phyloP scores from a whole-genome alignment of 2,329 filamentous ascomycete species.

The Sclerotinia minor region DNA sequence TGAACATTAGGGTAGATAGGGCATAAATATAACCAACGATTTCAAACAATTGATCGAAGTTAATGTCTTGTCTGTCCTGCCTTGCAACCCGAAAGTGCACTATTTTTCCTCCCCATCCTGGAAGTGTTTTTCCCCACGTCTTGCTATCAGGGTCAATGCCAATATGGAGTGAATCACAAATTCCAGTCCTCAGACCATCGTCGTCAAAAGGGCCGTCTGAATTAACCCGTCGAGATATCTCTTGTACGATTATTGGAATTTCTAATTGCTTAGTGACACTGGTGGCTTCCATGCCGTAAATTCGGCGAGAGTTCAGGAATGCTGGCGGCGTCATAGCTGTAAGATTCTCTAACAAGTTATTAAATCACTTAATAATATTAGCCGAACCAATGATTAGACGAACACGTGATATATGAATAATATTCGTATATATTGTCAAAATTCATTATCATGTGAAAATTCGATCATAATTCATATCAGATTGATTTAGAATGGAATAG shows the following conservation, averaged over 20 bases:
- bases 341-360: too few relatives aligned
- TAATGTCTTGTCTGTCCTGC: background rate
- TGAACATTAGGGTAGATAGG: too few relatives aligned
- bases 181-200: background rate
- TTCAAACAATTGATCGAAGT: background rate
- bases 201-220: background rate
- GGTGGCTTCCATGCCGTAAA: background rate
- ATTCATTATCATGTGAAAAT: too few relatives aligned
- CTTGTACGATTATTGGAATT: background rate
- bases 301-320: background rate
- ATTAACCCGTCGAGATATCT: background rate
- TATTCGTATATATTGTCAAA: too few relatives aligned
- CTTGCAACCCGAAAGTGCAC: background rate
- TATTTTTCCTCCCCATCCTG: background rate
- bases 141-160: background rate
- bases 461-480: too few relatives aligned
- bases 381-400: too few relatives aligned
- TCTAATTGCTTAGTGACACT: background rate
- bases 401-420: too few relatives aligned
- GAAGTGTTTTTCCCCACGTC: background rate
- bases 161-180: background rate
- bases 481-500: too few relatives aligned
- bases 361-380: too few relatives aligned
- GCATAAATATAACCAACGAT: background rate
- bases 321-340: rapidly evolving